Percentiles rank a stretch among this genome's conserved stretches.
Evolutionary conservation across 805 yeast genomes (phyloP).

Genomic region (Blastobotrys parvus): DNA sequence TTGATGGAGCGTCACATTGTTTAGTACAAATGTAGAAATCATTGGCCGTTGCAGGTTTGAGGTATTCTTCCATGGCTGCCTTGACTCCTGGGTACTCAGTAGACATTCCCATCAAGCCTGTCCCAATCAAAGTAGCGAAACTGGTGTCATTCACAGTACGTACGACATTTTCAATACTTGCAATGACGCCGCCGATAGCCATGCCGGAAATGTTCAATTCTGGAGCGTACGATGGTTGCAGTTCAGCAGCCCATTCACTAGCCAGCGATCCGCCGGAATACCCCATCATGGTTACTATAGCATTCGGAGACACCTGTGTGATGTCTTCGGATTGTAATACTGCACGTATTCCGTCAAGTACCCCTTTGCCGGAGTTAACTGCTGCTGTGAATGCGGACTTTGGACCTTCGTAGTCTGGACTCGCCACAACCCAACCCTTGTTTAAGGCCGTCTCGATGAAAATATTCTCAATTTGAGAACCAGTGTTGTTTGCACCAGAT

Average conservation of each 20-base stretch:
- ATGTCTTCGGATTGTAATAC: constrained; percentile 10
- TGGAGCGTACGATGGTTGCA: constrained; percentile 21
- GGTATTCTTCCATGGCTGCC: constrained; percentile 7
- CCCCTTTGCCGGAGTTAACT: constrained; percentile 19
- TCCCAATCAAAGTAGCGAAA: constrained; percentile 16
- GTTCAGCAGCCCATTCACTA: constrained; percentile 44
- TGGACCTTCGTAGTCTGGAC: constrained; percentile 27
- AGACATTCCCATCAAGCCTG: constrained; percentile 23
- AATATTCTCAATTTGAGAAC: constrained; percentile 7
- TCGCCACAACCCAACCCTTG: constrained; percentile 15
- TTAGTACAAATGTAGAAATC: constrained; percentile 10
- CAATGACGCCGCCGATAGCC: constrained; percentile 23
- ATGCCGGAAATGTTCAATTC: constrained; percentile 21
- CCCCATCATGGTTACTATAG: constrained; percentile 72
- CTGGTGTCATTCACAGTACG: constrained; percentile 15
- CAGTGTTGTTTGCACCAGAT: constrained; percentile 11
- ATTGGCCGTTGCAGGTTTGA: constrained; percentile 8
- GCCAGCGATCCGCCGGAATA: constrained; percentile 64
- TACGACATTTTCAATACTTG: constrained; percentile 13
- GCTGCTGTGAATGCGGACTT: constrained; percentile 24
- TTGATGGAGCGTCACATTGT: constrained; percentile 16
- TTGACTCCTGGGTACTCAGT: constrained; percentile 20
- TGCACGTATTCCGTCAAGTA: constrained; percentile 23
- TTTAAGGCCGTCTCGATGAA: constrained; percentile 11
- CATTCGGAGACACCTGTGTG: constrained; percentile 29